A percentile compares a stretch with the other conserved stretches of the same genome.
Evolutionary conservation across 306 rosid species (phyloP).

Genomic region (Gastrolobium bilobum): DNA sequence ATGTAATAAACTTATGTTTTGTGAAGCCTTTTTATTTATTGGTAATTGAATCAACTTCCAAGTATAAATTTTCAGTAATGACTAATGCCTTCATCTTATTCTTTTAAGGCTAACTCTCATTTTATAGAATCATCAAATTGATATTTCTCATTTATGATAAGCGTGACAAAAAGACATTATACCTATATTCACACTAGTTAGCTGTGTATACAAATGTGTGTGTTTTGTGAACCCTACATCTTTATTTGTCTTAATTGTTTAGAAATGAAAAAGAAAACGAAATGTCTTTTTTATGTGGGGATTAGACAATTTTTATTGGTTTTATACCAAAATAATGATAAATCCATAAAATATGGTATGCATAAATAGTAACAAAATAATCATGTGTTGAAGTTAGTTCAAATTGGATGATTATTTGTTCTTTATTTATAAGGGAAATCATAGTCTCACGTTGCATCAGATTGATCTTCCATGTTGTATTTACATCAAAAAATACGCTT

Average conservation of each 20-base stretch:
- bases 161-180: too few relatives aligned
- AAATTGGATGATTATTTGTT: not conserved
- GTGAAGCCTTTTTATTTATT: constrained; percentile 29
- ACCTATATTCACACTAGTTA: not conserved
- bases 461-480: too few relatives aligned
- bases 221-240: not conserved
- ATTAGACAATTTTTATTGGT: not conserved
- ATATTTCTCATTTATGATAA: constrained; percentile 7
- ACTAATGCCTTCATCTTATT: constrained; percentile 42
- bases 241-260: not conserved
- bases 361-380: not conserved
- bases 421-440: not conserved
- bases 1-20: constrained; percentile 25
- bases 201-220: not conserved
- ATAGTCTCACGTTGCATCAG: too few relatives aligned
- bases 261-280: not conserved
- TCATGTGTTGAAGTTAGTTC: not conserved
- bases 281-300: not conserved
- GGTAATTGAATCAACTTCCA: constrained; percentile 29
- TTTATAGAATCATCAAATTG: constrained; percentile 17
- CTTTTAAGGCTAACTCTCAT: not conserved
- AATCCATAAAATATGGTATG: not conserved
- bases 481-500: too few relatives aligned
- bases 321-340: not conserved
- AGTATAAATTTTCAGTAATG: constrained; percentile 18